Percentiles rank a stretch among this genome's conserved stretches.
These are phyloP conservation scores for Waltergamsia citrina DNA, from an alignment of 2,329 filamentous ascomycete genomes.

Conservation along the genomic window DNA sequence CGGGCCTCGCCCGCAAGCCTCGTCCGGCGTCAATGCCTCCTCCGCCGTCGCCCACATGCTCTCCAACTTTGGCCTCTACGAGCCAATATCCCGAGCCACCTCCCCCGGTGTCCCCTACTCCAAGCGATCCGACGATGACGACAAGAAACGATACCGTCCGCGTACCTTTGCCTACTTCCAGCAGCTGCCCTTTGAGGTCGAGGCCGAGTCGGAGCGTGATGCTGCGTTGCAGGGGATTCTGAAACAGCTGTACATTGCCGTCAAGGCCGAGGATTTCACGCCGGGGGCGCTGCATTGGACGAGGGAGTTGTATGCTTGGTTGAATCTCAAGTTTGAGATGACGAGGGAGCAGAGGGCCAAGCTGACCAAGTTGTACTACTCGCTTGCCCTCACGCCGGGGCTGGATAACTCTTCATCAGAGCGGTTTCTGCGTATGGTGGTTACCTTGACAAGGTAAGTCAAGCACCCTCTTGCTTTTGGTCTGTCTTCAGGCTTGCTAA, in stretches of 20 bases:
- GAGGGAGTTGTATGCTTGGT: slow-evolving; percentile 88
- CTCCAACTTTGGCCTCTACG: slow-evolving; percentile 34
- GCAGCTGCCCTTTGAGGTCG: slow-evolving; percentile 81
- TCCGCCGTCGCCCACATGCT: slow-evolving; percentile 19
- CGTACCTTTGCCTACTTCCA: slow-evolving; percentile 90
- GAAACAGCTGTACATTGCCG: slow-evolving; percentile 84
- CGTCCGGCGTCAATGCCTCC: slow-evolving; percentile 20
- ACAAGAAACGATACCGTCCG: slow-evolving; percentile 63
- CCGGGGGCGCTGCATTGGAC: slow-evolving; percentile 96
- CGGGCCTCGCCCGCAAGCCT: slow-evolving; percentile 20
- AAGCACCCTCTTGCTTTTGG: background rate
- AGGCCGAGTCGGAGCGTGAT: slow-evolving; percentile 70
- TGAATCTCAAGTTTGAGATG: slow-evolving; percentile 95
- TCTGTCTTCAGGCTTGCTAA: background rate
- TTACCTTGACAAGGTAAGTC: slow-evolving; percentile 81
- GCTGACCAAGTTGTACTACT: slow-evolving; percentile 87
- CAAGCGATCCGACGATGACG: slow-evolving; percentile 32
- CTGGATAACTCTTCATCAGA: slow-evolving; percentile 75
- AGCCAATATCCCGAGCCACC: slow-evolving; percentile 76
- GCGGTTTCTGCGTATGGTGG: slow-evolving; percentile 93
- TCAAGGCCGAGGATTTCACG: slow-evolving; percentile 88
- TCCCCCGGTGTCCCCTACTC: slow-evolving; percentile 62
- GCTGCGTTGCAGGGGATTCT: slow-evolving; percentile 77
- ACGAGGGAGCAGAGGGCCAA: slow-evolving; percentile 73
- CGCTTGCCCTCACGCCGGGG: slow-evolving; percentile 82